These are phyloP conservation scores for Mycena albidolilacea DNA, from an alignment of 768 basidiomycete species.

Conservation along the genomic window DNA sequence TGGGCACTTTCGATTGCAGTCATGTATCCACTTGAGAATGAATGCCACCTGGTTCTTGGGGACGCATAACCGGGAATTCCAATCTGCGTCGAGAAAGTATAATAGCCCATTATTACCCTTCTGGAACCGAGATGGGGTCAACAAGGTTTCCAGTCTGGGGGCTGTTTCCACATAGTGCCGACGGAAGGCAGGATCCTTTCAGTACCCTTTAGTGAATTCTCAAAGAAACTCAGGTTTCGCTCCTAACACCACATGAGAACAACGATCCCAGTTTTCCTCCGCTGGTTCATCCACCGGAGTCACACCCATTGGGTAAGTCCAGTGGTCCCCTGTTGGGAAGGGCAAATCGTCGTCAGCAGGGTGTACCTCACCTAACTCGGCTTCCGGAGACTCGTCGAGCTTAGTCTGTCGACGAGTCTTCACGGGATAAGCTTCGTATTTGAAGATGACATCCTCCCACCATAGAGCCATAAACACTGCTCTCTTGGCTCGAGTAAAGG, in stretches of 20 bases:
- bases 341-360: background rate
- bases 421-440: background rate
- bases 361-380: no score
- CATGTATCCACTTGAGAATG: slow-evolving; percentile 6
- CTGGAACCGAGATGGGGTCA: slow-evolving; percentile 24
- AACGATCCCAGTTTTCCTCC: background rate
- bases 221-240: background rate
- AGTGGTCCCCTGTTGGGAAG: slow-evolving; percentile 1
- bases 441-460: slow-evolving; percentile 11
- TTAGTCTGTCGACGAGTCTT: background rate
- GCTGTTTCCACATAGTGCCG: background rate
- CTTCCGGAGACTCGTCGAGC: background rate
- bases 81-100: slow-evolving; percentile 27
- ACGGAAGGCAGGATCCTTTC: background rate
- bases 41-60: slow-evolving; percentile 36
- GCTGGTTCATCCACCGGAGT: background rate
- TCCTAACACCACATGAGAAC: background rate
- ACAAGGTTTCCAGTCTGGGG: background rate
- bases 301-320: slow-evolving; percentile 10
- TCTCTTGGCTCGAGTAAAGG: background rate
- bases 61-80: slow-evolving; percentile 12
- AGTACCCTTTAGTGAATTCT: background rate
- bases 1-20: background rate
- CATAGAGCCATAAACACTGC: background rate
- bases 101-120: slow-evolving; percentile 15